phyloP scores from a whole-genome alignment of 108 stramenopile genomes.

The Mediolabrus comicus region DNA sequence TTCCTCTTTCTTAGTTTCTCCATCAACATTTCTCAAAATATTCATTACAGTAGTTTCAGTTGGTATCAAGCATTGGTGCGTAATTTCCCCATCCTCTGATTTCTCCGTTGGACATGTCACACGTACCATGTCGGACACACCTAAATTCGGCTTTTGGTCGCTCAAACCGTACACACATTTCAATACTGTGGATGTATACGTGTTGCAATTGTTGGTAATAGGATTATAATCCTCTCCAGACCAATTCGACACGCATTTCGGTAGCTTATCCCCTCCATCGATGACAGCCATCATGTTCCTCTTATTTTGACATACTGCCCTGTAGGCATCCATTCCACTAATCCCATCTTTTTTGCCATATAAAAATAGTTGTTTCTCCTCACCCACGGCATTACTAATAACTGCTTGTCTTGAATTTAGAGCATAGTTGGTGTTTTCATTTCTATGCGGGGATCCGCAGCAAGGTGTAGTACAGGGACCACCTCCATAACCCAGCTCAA shows the following conservation, averaged over 20 bases:
- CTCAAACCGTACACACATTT: constrained; percentile 49
- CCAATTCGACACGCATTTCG: constrained; percentile 43
- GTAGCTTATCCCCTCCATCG: constrained; percentile 7
- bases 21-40: not conserved
- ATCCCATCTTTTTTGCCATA: constrained; percentile 26
- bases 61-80: constrained; percentile 31
- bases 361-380: constrained; percentile 32
- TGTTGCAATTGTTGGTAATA: constrained; percentile 51
- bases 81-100: constrained; percentile 16
- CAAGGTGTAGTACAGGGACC: constrained; percentile 21
- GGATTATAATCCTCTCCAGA: constrained; percentile 48
- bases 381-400: constrained; percentile 46
- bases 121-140: constrained; percentile 37
- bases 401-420: constrained; percentile 36
- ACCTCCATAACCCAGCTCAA: constrained; percentile 37
- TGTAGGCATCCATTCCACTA: constrained; percentile 20
- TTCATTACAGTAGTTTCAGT: not conserved
- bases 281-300: constrained; percentile 3
- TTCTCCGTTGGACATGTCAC: constrained; percentile 36
- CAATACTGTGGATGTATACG: constrained; percentile 40
- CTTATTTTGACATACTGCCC: constrained; percentile 35
- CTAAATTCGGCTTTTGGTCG: constrained; percentile 41
- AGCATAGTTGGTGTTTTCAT: constrained; percentile 28
- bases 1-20: not conserved
- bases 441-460: constrained; percentile 34